Percentiles rank a stretch among this genome's conserved stretches.
Evolutionary conservation across 2,329 filamentous ascomycete genomes (phyloP).

Genomic region (Epichloe coenophiala): DNA sequence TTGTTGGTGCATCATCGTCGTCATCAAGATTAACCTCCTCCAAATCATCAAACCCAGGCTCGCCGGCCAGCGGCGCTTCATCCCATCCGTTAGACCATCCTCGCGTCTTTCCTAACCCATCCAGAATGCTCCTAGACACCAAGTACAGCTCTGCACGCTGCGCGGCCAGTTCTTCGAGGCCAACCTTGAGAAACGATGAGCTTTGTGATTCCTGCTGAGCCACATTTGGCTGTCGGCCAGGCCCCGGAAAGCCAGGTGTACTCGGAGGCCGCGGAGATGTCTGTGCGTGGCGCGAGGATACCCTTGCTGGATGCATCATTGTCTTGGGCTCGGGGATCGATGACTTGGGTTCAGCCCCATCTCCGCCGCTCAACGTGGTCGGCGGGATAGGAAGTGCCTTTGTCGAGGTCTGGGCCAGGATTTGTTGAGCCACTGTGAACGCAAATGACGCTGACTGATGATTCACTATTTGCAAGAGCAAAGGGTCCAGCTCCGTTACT

Average conservation of each 20-base stretch:
- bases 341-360: constrained; percentile 44
- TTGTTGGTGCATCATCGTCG: constrained; percentile 20
- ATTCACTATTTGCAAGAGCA: constrained; percentile 45
- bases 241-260: constrained; percentile 42
- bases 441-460: constrained; percentile 68
- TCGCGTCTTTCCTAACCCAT: constrained; percentile 55
- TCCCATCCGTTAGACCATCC: constrained; percentile 71
- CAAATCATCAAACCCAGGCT: constrained; percentile 32
- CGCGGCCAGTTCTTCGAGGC: constrained; percentile 71
- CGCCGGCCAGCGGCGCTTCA: constrained; percentile 38
- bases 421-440: constrained; percentile 62
- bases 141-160: constrained; percentile 70
- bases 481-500: constrained; percentile 16
- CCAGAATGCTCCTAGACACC: constrained; percentile 66
- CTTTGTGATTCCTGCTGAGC: constrained; percentile 26
- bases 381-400: constrained; percentile 53
- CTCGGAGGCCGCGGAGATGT: constrained; percentile 23
- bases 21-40: constrained; percentile 44
- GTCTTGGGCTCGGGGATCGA: constrained; percentile 56
- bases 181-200: constrained; percentile 42
- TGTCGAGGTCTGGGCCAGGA: constrained; percentile 61
- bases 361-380: constrained; percentile 33
- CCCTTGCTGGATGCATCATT: constrained; percentile 54
- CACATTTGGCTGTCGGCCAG: constrained; percentile 24
- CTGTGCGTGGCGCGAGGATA: constrained; percentile 43